These are phyloP conservation scores for Takakia lepidozioides DNA, from an alignment of 225 moss, liverwort and hornwort genomes.

Conservation along the genomic window DNA sequence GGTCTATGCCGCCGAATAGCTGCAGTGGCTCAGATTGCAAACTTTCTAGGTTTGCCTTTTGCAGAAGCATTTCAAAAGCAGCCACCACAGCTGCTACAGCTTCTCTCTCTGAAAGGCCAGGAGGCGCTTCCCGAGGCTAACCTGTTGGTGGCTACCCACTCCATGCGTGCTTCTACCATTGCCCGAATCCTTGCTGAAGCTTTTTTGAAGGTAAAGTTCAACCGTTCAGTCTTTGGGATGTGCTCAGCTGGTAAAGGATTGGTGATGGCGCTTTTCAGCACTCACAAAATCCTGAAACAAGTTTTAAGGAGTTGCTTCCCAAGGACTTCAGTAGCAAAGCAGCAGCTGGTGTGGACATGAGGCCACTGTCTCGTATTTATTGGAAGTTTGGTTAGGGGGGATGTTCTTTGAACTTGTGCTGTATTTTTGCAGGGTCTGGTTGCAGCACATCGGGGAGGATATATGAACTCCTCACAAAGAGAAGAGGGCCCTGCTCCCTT, in stretches of 20 bases:
- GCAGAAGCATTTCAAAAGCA: slow-evolving; percentile 65
- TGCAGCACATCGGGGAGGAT: slow-evolving; percentile 97
- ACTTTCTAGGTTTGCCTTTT: slow-evolving; percentile 65
- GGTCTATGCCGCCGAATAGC: slow-evolving; percentile 81
- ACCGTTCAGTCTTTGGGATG: too few relatives aligned
- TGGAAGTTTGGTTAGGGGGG: slow-evolving; percentile 92
- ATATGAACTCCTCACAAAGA: slow-evolving; percentile 64
- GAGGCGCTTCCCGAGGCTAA: slow-evolving; percentile 86
- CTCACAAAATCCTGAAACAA: too few relatives aligned
- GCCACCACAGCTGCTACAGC: slow-evolving; percentile 73
- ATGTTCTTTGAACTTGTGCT: not conserved
- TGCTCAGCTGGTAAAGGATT: too few relatives aligned
- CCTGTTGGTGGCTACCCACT: slow-evolving; percentile 76
- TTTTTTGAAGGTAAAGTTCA: slow-evolving; percentile 60
- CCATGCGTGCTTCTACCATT: slow-evolving; percentile 64
- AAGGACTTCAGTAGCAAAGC: too few relatives aligned
- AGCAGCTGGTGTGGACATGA: too few relatives aligned
- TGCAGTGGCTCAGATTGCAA: slow-evolving; percentile 77
- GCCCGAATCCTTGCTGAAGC: slow-evolving; percentile 94
- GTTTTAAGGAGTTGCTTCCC: too few relatives aligned
- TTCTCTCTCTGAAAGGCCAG: slow-evolving; percentile 91
- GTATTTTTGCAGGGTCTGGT: slow-evolving; percentile 50
- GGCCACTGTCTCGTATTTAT: too few relatives aligned
- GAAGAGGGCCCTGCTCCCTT: slow-evolving; percentile 98
- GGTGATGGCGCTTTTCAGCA: too few relatives aligned